These are phyloP conservation scores for Hibiscus mutabilis DNA, from an alignment of 345 rosid species.

Conservation along the genomic window DNA sequence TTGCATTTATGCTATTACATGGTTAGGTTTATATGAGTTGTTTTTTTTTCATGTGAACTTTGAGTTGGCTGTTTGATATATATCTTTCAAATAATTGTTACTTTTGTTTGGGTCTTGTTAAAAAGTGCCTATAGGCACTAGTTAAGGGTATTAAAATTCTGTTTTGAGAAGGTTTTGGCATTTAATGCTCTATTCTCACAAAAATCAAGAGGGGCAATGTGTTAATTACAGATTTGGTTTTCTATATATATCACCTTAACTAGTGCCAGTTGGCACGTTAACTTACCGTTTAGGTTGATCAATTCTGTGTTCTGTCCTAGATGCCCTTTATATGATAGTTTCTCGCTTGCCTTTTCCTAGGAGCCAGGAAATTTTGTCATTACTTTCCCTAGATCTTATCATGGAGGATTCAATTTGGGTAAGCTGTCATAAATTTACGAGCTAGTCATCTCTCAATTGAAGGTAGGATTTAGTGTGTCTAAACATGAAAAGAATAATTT, in stretches of 20 bases:
- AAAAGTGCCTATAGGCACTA: not conserved
- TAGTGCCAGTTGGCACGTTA: not conserved
- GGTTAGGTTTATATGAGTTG: not conserved
- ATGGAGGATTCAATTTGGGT: constrained; percentile 97
- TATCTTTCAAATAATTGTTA: not conserved
- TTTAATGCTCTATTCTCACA: not conserved
- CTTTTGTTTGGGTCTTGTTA: not conserved
- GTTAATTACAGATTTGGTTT: not conserved
- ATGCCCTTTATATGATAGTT: constrained; percentile 11
- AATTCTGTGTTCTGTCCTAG: constrained; percentile 1
- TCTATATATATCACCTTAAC: not conserved
- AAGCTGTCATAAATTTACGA: constrained; percentile 19
- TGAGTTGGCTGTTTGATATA: not conserved
- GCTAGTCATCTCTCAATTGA: constrained; percentile 9
- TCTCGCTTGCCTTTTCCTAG: constrained; percentile 36
- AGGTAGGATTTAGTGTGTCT: constrained; percentile 3
- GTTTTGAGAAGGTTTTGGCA: not conserved
- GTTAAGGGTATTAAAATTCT: not conserved
- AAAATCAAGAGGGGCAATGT: not conserved
- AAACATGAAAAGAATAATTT: not conserved
- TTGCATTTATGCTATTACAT: not conserved
- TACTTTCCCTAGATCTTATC: constrained; percentile 93
- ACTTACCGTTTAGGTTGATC: not conserved
- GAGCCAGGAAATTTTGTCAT: constrained; percentile 96
- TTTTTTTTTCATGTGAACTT: not conserved